Evolutionary conservation across 805 yeast species (phyloP).

Genomic region (Millerago galiae): DNA sequence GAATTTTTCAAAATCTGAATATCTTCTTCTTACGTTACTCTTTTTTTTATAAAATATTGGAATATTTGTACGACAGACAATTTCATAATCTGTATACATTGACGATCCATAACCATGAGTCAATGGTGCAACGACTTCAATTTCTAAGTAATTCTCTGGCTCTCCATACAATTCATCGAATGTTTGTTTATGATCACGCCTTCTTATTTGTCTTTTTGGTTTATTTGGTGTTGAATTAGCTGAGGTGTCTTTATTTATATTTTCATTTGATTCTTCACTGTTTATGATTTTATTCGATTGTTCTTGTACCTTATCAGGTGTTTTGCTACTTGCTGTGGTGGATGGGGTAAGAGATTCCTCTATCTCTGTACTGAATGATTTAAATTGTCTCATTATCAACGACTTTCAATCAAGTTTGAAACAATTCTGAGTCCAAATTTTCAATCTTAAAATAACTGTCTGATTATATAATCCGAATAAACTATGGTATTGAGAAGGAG

Average conservation of each 20-base stretch:
- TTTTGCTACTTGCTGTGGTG: background rate
- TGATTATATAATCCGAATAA: no score
- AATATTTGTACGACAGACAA: slow-evolving; percentile 82
- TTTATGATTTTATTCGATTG: background rate
- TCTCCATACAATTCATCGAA: slow-evolving; percentile 84
- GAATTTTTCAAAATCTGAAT: slow-evolving; percentile 83
- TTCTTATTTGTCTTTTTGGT: slow-evolving; percentile 5
- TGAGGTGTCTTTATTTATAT: background rate
- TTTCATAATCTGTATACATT: slow-evolving; percentile 88
- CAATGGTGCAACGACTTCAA: slow-evolving; percentile 76
- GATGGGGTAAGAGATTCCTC: slow-evolving; percentile 14
- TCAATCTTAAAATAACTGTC: background rate
- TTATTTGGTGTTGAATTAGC: slow-evolving; percentile 12
- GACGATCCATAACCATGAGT: slow-evolving; percentile 65
- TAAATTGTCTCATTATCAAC: slow-evolving; percentile 12
- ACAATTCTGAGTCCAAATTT: no score
- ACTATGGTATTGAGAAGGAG: no score
- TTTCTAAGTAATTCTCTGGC: slow-evolving; percentile 90
- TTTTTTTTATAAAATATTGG: slow-evolving; percentile 70
- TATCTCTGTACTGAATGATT: slow-evolving; percentile 25
- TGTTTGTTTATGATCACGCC: slow-evolving; percentile 46
- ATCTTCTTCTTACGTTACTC: slow-evolving; percentile 75
- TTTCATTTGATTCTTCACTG: background rate
- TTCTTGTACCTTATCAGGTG: background rate
- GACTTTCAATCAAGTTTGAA: no score